phyloP scores from a whole-genome alignment of 2,329 filamentous ascomycete genomes.

The Neurospora crassa region DNA sequence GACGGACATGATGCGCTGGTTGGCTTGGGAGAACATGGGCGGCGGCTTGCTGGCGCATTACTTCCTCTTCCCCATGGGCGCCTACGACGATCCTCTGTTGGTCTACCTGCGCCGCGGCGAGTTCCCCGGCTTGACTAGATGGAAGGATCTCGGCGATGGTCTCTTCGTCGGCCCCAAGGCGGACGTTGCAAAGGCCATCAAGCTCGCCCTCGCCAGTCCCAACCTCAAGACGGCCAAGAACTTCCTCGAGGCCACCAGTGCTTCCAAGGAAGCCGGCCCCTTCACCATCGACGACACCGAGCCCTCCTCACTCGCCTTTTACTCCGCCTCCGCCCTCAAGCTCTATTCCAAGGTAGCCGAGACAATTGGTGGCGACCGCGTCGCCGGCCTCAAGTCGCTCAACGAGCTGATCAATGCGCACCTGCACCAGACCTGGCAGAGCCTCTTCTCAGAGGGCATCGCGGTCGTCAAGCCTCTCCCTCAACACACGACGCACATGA shows the following conservation, averaged over 20 bases:
- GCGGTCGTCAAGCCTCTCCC: constrained; percentile 72
- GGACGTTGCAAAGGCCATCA: constrained; percentile 54
- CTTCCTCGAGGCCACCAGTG: constrained; percentile 44
- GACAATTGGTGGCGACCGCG: constrained; percentile 45
- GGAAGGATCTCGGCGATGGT: constrained; percentile 60
- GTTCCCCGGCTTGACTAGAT: constrained; percentile 64
- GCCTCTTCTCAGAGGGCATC: constrained; percentile 60
- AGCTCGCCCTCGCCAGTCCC: constrained; percentile 46
- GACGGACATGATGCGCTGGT: constrained; percentile 69
- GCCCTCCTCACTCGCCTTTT: constrained; percentile 65
- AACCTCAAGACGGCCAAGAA: constrained; percentile 47
- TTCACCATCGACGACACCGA: constrained; percentile 54
- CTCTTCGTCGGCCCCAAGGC: constrained; percentile 63
- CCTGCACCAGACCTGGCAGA: constrained; percentile 78
- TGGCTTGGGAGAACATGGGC: constrained; percentile 89
- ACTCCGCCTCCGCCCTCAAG: constrained; percentile 53
- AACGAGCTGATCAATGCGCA: constrained; percentile 74
- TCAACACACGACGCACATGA: constrained; percentile 62
- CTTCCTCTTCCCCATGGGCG: constrained; percentile 75
- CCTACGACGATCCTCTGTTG: constrained; percentile 62
- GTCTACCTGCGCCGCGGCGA: constrained; percentile 65
- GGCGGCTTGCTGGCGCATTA: constrained; percentile 72
- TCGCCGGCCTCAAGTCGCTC: constrained; percentile 54
- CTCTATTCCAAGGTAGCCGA: constrained; percentile 60
- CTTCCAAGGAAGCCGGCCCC: constrained; percentile 27